Percentiles rank a stretch among this genome's conserved stretches.
Conservation (phyloP, 164 flowering plant genomes). For the Berberis vulgaris region DNA sequence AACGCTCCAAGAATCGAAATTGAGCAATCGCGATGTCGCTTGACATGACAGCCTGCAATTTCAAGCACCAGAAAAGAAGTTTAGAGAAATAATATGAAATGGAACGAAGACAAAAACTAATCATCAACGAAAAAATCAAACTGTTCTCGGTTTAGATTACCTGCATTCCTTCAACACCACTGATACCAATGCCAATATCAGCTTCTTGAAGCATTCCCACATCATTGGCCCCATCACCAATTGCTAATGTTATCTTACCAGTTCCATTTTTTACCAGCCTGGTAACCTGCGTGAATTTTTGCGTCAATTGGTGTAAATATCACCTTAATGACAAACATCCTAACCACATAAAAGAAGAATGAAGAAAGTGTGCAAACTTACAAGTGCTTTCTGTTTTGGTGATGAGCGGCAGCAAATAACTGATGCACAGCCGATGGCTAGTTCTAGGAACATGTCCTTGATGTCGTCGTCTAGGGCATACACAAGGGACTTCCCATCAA, state of each 20-base stretch:
- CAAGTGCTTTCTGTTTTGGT: conserved; percentile 96
- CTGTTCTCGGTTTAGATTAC: too few species aligned
- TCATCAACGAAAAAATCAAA: too few species aligned
- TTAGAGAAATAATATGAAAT: not conserved
- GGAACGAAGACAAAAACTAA: not conserved
- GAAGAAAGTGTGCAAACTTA: conserved; percentile 19
- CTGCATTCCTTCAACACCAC: too few species aligned
- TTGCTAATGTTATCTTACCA: too few species aligned
- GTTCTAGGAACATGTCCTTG: conserved; percentile 51
- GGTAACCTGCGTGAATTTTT: conserved; percentile 1
- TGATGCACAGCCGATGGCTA: conserved; percentile 74
- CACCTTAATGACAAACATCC: too few species aligned
- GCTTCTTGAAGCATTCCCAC: too few species aligned
- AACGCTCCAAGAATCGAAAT: conserved; percentile 31
- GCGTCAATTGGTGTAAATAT: too few species aligned
- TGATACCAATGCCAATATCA: conserved; percentile 30
- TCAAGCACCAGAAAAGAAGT: not conserved
- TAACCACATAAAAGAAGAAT: not conserved
- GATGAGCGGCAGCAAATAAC: conserved; percentile 96
- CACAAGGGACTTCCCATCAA: conserved; percentile 86
- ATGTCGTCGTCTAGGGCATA: conserved; percentile 68
- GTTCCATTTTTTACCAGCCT: conserved; percentile 48
- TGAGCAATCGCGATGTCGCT: too few species aligned
- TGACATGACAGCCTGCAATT: conserved; percentile 84
- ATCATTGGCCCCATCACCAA: too few species aligned